phyloP scores from a whole-genome alignment of 1,284 basidiomycete species.

The Agaricales sp. region DNA sequence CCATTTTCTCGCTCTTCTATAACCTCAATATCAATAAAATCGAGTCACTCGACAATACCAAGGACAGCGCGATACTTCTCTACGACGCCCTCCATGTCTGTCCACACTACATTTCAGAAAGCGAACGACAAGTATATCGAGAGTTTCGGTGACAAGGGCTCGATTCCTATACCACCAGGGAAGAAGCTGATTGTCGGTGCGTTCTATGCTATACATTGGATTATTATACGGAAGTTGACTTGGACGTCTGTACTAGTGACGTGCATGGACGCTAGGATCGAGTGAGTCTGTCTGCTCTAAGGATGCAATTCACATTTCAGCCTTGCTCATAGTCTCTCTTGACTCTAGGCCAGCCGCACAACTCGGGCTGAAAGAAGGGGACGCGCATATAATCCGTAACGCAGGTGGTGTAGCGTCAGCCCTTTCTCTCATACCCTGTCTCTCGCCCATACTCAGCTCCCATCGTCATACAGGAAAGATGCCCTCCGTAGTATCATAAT shows the following conservation, averaged over 20 bases:
- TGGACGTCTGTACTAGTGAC: too few relatives aligned
- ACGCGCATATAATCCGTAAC: conserved; percentile 62
- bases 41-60: too few relatives aligned
- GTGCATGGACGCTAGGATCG: conserved; percentile 61
- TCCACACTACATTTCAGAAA: conserved; percentile 10
- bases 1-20: too few relatives aligned
- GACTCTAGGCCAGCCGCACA: conserved; percentile 39
- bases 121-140: conserved; percentile 12
- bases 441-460: not conserved
- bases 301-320: too few relatives aligned
- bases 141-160: conserved; percentile 26
- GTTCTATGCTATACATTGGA: conserved; percentile 7
- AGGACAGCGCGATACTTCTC: not conserved
- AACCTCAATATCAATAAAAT: too few relatives aligned
- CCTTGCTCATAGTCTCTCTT: too few relatives aligned
- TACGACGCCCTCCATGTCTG: not conserved
- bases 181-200: conserved; percentile 40
- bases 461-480: conserved; percentile 31
- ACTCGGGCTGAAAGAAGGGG: conserved; percentile 52
- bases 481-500: conserved; percentile 57
- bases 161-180: conserved; percentile 32
- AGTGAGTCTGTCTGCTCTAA: conserved; percentile 17
- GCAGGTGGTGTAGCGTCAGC: conserved; percentile 54
- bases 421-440: not conserved
- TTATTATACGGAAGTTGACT: too few relatives aligned